A percentile compares a stretch with the other conserved stretches of the same genome.
These are phyloP conservation scores for Sclerospora graminicola DNA, from an alignment of 352 stramenopile genomes.

Conservation along the genomic window DNA sequence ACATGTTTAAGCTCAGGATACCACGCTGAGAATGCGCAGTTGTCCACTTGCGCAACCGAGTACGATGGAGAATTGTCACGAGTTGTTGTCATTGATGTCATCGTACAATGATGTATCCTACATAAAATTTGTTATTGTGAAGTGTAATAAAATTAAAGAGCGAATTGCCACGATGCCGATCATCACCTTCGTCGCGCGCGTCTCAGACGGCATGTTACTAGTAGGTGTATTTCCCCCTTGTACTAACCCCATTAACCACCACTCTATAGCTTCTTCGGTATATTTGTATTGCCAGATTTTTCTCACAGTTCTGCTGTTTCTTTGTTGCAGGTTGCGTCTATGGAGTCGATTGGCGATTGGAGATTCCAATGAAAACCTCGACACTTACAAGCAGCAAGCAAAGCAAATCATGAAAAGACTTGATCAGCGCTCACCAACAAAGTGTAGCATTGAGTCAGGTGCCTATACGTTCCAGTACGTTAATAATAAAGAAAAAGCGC, in stretches of 20 bases:
- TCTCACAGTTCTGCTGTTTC: no score
- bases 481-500: background rate
- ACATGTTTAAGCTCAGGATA: slow-evolving; percentile 48
- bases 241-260: background rate
- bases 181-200: slow-evolving; percentile 90
- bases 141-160: no score
- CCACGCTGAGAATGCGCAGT: slow-evolving; percentile 71
- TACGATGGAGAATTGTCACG: slow-evolving; percentile 43
- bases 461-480: slow-evolving; percentile 89
- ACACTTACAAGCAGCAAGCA: slow-evolving; percentile 87
- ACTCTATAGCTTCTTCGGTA: background rate
- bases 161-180: no score
- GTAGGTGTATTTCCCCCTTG: slow-evolving; percentile 20
- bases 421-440: slow-evolving; percentile 85
- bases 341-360: slow-evolving; percentile 85
- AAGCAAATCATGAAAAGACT: slow-evolving; percentile 92
- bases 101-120: background rate
- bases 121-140: no score
- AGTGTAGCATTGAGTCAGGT: slow-evolving; percentile 92
- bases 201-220: slow-evolving; percentile 91
- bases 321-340: slow-evolving; percentile 79
- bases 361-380: slow-evolving; percentile 73
- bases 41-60: slow-evolving; percentile 58
- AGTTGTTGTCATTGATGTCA: slow-evolving; percentile 2
- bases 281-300: no score